These are phyloP conservation scores for Magnaporthales sp. DNA, from an alignment of 2,329 filamentous ascomycete species.

Conservation along the genomic window DNA sequence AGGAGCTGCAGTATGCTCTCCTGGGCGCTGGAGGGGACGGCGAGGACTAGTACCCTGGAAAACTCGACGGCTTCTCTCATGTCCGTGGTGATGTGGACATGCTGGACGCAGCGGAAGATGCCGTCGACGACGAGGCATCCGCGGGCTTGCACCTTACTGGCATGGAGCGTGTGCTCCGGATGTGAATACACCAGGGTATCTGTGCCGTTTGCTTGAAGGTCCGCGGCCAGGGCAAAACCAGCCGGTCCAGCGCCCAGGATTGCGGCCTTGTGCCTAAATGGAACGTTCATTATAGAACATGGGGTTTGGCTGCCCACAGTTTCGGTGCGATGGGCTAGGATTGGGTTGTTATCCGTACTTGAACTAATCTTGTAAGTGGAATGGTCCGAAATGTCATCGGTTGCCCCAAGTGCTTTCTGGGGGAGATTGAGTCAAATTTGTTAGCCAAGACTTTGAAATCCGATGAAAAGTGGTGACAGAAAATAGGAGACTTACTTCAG, in stretches of 20 bases:
- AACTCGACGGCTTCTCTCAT: conserved; percentile 14
- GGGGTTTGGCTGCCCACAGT: background rate
- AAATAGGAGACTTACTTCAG: background rate
- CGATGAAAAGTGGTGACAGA: background rate
- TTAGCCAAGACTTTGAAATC: background rate
- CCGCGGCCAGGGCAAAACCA: conserved; percentile 13
- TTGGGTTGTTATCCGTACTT: background rate
- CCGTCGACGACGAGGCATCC: conserved; percentile 9
- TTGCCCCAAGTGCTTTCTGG: background rate
- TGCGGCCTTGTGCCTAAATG: conserved; percentile 5
- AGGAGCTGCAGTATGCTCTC: conserved; percentile 11
- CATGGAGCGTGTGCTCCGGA: conserved; percentile 11
- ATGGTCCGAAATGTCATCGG: background rate
- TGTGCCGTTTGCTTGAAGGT: conserved; percentile 11
- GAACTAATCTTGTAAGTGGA: background rate
- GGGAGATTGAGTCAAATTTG: background rate
- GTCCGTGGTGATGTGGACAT: conserved; percentile 10
- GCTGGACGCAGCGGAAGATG: conserved; percentile 8
- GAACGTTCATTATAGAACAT: background rate
- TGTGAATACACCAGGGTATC: conserved; percentile 15
- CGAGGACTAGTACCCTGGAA: conserved; percentile 14
- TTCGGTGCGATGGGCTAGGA: background rate
- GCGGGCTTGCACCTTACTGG: background rate
- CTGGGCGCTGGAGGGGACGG: conserved; percentile 13
- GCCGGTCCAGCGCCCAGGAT: conserved; percentile 14